Percentiles rank a stretch among this genome's conserved stretches.
Conservation (phyloP, 192 early-diverging fungal species). For the Chytriomyces hyalinus region DNA sequence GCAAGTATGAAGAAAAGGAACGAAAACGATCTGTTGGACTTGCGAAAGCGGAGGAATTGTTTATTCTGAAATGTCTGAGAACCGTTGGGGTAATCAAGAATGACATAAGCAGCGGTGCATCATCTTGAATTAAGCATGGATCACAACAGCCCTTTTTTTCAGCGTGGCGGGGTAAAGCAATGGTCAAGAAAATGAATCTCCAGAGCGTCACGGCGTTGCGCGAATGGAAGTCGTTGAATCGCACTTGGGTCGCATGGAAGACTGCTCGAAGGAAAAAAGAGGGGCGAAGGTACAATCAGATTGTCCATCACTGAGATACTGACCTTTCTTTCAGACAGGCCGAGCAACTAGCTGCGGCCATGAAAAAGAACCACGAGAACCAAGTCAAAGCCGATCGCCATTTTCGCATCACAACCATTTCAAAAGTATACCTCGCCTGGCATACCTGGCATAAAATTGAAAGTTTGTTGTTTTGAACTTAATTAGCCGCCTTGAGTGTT, state of each 20-base stretch:
- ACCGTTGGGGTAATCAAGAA: neutral
- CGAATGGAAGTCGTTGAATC: slow-evolving; percentile 15
- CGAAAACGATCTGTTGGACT: slow-evolving; percentile 6
- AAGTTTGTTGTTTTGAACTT: neutral
- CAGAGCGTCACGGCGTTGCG: neutral
- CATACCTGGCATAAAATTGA: slow-evolving; percentile 12
- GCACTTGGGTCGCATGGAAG: slow-evolving; percentile 15
- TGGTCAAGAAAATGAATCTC: slow-evolving; percentile 14
- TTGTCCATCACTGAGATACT: neutral
- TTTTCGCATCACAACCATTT: neutral
- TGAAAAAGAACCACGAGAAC: slow-evolving; percentile 23
- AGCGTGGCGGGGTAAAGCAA: slow-evolving; percentile 15
- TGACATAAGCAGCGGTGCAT: too few relatives aligned
- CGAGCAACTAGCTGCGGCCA: neutral
- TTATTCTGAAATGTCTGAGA: slow-evolving; percentile 8
- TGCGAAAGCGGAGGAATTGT: slow-evolving; percentile 23
- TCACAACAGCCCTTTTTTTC: slow-evolving; percentile 20
- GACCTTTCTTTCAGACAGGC: neutral
- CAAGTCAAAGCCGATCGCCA: slow-evolving; percentile 8
- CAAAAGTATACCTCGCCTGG: slow-evolving; percentile 18
- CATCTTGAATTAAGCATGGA: too few relatives aligned
- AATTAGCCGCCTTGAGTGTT: neutral
- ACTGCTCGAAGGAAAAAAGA: slow-evolving; percentile 8
- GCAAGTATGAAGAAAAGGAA: slow-evolving; percentile 3
- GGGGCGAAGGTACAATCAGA: slow-evolving; percentile 2